Base-by-base conservation (phyloP, 306 rosid species). In the Ceratonia siliqua region DNA sequence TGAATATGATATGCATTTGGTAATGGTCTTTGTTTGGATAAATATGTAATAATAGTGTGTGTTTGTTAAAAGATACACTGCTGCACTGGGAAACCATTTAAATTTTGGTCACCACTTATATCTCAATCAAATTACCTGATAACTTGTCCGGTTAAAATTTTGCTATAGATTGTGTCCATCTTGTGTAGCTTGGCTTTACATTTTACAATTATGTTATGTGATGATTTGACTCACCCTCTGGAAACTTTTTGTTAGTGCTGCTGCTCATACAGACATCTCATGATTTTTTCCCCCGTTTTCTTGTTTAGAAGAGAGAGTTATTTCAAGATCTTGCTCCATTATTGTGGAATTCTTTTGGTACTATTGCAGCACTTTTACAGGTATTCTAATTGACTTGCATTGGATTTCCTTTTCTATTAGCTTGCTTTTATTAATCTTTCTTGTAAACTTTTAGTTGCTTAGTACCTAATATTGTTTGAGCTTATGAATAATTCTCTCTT, bases 311-410 rank as follows among this genome's bases (percentile, higher is more conserved):
- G 84, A 85, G 98, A 83, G 98, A 94, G 83, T 74, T 91, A 62
- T 94, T 90, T 87, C 97, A 89, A 82, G 97, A 94, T 82, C 92
- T 94, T 79, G 97, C 97, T 48, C 97, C 97, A 7, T 82, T 94
- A 82, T 72, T 94, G 70, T 94, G 98, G 98, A 89, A 94, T 78
- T 94, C 98, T 33, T 94, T 94, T 68, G 97, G 98, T 73, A 94
- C 97, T 74, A 87, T 94, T 83, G 96, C 98, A 6, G 97, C 96
- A 62, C 86, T 94, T 43, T 72, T 94, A 70, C 98, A 85, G 88
- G 86, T 85, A 75, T 65, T 78, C 78, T 49, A 67, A 68, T 10
- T 74, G 45, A 67, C 28, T 82, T 49, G 36, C 42, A 39, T 72
- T 72, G n/a, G 65, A 55, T 75, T 57, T 55, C 65, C 28, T 43